Conservation (phyloP, 306 rosid genomes). For the Lathyrus oleraceus region DNA sequence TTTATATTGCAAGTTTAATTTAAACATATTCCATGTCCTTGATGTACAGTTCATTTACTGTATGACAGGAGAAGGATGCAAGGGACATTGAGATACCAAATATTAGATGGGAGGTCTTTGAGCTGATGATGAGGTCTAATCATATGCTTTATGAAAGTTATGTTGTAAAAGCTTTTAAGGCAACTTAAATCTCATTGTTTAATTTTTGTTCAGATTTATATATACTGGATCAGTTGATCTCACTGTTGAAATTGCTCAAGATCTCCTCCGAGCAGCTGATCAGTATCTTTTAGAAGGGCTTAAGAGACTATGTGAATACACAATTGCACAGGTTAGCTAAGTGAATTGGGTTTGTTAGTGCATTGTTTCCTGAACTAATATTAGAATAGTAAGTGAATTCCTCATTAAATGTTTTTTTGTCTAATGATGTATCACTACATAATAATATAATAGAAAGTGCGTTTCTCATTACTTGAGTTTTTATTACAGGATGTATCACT, state of each 20-base stretch:
- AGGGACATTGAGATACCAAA: conserved; percentile 98
- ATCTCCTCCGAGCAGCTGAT: conserved; percentile 98
- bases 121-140: conserved; percentile 94
- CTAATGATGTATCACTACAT: conserved; percentile 70
- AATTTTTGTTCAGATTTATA: conserved; percentile 68
- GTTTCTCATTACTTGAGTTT: too few relatives aligned
- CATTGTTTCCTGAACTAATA: conserved; percentile 37
- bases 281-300: conserved; percentile 98
- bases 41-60: conserved; percentile 29
- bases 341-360: not conserved
- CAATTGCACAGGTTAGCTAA: conserved; percentile 81
- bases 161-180: conserved; percentile 26
- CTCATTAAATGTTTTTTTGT: conserved; percentile 30
- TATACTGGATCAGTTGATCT: conserved; percentile 94
- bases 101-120: conserved; percentile 95
- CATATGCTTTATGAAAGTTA: conserved; percentile 18
- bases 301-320: conserved; percentile 90
- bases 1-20: conserved; percentile 1
- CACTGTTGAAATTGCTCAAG: conserved; percentile 83
- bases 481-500: conserved; percentile 75
- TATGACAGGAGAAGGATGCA: conserved; percentile 93
- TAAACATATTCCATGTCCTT: not conserved
- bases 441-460: too few relatives aligned
- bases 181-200: conserved; percentile 31
- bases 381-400: conserved; percentile 19